Evolutionary conservation across 768 basidiomycete species (phyloP), one percentile per base, ranked within the genome.

Genomic region (Candolleomyces eurysporus): DNA sequence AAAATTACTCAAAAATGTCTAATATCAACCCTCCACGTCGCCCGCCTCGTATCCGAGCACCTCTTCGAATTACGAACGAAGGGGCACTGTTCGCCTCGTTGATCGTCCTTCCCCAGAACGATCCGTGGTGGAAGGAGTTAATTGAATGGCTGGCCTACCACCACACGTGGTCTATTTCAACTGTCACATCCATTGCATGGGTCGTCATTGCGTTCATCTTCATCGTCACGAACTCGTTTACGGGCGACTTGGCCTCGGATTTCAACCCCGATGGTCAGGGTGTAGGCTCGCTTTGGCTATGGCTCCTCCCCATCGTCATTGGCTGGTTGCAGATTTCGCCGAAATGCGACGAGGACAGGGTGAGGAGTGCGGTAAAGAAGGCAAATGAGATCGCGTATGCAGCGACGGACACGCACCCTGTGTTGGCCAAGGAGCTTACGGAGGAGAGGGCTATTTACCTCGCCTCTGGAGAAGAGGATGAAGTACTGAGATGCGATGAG

Each of bases 201-300:
- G 80, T 82, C 3, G 59, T 79, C 45, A 66, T 82, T 6, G 79
- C 81, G 1, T 82, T 79, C 59, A 54, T 72, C 2, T 71, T 79
- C 61, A 79, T 78, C 4, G 66, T 79, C 31, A 57, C 75, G 16
- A 71, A 76, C 51, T 72, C 75, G 16, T 75, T 77, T 58, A 64
- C 68, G 17, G 63, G 57, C 19, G 63, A 64, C 32, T 51, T 72
- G 2, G 39, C 26, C 1, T 43, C 53, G 1, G 43, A 66, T n/a
- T 60, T 75, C 2, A 66, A 73, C 30, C 67, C 71, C 0, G 75
- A 70, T 40, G 78, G 79, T 0, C 72, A 78, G 57, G 75, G 71
- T 22, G 74, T 76, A 7, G 78, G 75, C 3, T 73, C 74, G 1
- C 65, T 75, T 16, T 82, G 78, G 79, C 63, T 81, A 8, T 82